Conservation (phyloP, 805 yeast genomes). For the Yamadazyma phyllophila region DNA sequence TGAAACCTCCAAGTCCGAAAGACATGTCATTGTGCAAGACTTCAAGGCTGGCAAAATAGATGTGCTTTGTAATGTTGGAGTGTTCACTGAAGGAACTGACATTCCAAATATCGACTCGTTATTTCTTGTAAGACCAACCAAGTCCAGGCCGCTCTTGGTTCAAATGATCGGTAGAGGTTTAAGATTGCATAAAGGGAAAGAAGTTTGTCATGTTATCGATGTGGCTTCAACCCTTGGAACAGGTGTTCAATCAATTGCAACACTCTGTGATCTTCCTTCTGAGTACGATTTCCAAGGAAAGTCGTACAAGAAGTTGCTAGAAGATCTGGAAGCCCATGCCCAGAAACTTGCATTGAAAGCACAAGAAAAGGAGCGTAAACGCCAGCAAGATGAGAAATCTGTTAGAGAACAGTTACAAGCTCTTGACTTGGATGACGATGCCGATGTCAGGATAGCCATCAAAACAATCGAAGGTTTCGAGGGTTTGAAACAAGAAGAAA, state of each 20-base stretch:
- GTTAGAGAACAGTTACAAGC: neutral
- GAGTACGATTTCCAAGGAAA: constrained; percentile 15
- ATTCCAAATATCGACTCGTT: constrained; percentile 85
- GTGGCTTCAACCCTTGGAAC: constrained; percentile 60
- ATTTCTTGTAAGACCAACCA: constrained; percentile 76
- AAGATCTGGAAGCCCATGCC: constrained; percentile 11
- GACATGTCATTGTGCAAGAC: constrained; percentile 52
- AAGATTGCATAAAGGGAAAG: constrained; percentile 59
- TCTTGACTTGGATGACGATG: neutral
- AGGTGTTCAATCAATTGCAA: constrained; percentile 57
- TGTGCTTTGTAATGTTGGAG: constrained; percentile 83
- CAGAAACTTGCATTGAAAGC: constrained; percentile 11
- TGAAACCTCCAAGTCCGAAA: constrained; percentile 49
- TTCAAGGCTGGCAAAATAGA: constrained; percentile 63
- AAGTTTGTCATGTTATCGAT: constrained; percentile 71
- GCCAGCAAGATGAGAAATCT: no score
- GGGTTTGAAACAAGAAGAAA: constrained; percentile 10
- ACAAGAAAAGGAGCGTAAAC: neutral
- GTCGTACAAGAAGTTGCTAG: constrained; percentile 9
- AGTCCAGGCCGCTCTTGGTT: constrained; percentile 63
- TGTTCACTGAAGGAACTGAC: constrained; percentile 94
- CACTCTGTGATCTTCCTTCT: constrained; percentile 37
- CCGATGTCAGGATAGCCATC: neutral
- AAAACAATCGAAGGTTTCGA: neutral
- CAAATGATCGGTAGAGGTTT: constrained; percentile 95